A percentile compares a stretch with the other conserved stretches of the same genome.
Evolutionary conservation across 805 yeast genomes (phyloP).

Genomic region (Candida parachauliodes): DNA sequence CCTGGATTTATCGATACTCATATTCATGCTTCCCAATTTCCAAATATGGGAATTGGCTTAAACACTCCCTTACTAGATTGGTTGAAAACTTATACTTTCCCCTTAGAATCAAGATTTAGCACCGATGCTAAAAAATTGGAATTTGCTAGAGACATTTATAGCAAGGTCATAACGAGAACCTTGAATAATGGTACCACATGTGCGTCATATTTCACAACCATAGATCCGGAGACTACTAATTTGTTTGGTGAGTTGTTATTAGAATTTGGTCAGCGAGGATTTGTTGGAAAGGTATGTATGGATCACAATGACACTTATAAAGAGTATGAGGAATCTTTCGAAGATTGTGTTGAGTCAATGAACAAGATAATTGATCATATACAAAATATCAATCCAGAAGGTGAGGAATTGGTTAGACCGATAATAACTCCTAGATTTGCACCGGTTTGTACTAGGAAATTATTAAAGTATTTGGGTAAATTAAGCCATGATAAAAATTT

Average conservation of each 20-base stretch:
- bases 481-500: conserved; percentile 45
- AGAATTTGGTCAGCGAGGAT: conserved; percentile 75
- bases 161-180: conserved; percentile 65
- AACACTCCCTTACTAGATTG: conserved; percentile 83
- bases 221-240: conserved; percentile 73
- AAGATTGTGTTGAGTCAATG: conserved; percentile 55
- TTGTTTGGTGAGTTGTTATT: conserved; percentile 70
- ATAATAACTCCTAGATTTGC: conserved; percentile 93
- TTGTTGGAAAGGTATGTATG: conserved; percentile 95
- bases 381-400: conserved; percentile 46
- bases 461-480: conserved; percentile 62
- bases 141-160: conserved; percentile 61
- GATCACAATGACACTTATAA: conserved; percentile 65
- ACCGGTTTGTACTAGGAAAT: conserved; percentile 69
- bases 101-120: conserved; percentile 68
- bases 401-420: conserved; percentile 56
- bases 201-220: conserved; percentile 88
- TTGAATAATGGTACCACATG: conserved; percentile 83
- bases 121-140: conserved; percentile 25
- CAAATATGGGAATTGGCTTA: conserved; percentile 63
- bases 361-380: conserved; percentile 56
- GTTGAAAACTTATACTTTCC: conserved; percentile 85
- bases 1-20: conserved; percentile 47
- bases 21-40: conserved; percentile 44
- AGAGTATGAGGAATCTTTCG: conserved; percentile 60